Conservation (phyloP, 2,329 filamentous ascomycete species). For the Balansia obtecta region DNA sequence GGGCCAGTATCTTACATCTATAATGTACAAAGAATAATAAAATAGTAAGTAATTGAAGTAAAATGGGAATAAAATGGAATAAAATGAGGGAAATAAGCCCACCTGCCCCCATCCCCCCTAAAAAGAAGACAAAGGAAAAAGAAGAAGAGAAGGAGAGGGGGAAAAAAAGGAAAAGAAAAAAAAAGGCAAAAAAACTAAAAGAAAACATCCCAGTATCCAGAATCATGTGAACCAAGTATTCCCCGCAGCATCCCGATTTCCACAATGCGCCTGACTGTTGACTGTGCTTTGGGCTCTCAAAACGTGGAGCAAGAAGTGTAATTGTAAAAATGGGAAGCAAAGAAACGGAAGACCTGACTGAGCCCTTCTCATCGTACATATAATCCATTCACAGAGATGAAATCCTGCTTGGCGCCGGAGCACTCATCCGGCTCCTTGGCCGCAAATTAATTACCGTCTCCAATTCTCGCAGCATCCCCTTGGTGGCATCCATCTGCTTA, state of each 20-base stretch:
- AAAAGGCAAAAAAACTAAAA: not conserved
- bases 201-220: not conserved
- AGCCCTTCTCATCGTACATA: not conserved
- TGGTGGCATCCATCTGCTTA: conserved; percentile 69
- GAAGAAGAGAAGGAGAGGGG: not conserved
- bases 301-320: not conserved
- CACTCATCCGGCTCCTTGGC: conserved; percentile 27
- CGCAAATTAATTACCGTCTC: conserved; percentile 68
- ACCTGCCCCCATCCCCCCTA: no score
- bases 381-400: conserved; percentile 28
- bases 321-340: not conserved
- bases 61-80: no score
- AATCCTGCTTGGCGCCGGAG: conserved; percentile 16
- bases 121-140: not conserved
- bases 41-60: no score
- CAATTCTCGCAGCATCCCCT: conserved; percentile 83
- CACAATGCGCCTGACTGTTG: not conserved
- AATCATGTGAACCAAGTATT: not conserved
- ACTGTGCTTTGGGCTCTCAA: not conserved
- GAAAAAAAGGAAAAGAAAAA: not conserved
- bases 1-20: no score
- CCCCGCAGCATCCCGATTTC: not conserved
- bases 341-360: not conserved
- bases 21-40: no score
- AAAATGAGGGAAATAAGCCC: no score